Percentiles rank a stretch among this genome's conserved stretches.
Conservation (phyloP, 2,329 filamentous ascomycete species). For the Helicocarpus griseus region DNA sequence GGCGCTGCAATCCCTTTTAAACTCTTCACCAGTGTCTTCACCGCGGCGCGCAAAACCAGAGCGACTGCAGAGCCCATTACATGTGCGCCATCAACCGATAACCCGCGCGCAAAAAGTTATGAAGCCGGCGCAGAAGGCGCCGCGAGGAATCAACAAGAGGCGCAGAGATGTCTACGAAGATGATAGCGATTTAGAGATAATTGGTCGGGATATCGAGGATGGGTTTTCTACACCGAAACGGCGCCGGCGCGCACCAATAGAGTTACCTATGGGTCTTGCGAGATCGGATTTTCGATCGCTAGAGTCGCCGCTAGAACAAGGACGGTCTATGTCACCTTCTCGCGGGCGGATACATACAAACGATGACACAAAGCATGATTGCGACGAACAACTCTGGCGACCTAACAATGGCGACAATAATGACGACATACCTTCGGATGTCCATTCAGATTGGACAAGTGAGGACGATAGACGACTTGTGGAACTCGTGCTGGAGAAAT, state of each 20-base stretch:
- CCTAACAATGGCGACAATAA: not conserved
- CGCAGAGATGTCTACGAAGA: slow-evolving; percentile 30
- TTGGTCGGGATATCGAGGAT: slow-evolving; percentile 10
- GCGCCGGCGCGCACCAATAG: slow-evolving; percentile 30
- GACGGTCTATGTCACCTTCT: too few relatives aligned
- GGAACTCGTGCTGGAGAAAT: slow-evolving; percentile 35
- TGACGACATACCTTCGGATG: not conserved
- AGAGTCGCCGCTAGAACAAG: slow-evolving; percentile 9
- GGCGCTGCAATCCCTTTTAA: slow-evolving; percentile 33
- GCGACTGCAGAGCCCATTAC: slow-evolving; percentile 32
- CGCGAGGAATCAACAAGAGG: slow-evolving; percentile 11
- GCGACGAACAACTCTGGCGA: not conserved
- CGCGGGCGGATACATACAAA: too few relatives aligned
- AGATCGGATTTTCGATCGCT: slow-evolving; percentile 36
- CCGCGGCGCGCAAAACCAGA: slow-evolving; percentile 25
- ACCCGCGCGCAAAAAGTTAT: slow-evolving; percentile 22
- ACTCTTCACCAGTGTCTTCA: slow-evolving; percentile 30
- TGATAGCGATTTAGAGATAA: slow-evolving; percentile 12
- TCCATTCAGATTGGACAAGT: slow-evolving; percentile 24
- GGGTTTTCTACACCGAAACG: slow-evolving; percentile 38
- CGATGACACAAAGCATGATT: not conserved
- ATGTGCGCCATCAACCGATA: slow-evolving; percentile 20
- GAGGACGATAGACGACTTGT: slow-evolving; percentile 35
- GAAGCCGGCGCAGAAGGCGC: slow-evolving; percentile 15
- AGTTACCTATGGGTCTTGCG: slow-evolving; percentile 36